A percentile compares a stretch with the other conserved stretches of the same genome.
Evolutionary conservation across 768 basidiomycete species (phyloP).

Genomic region (Tephrocybe sp.): DNA sequence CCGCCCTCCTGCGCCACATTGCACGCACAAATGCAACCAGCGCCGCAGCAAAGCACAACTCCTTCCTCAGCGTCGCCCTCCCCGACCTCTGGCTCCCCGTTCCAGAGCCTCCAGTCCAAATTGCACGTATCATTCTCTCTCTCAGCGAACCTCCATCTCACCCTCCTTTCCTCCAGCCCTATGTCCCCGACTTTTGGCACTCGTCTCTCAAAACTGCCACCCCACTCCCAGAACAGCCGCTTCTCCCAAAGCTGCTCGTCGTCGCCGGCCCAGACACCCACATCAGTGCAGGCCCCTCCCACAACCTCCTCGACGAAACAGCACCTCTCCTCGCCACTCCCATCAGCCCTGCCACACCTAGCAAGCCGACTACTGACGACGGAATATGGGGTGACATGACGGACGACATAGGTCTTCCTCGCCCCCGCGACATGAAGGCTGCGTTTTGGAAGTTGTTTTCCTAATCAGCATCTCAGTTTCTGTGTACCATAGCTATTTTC

Average conservation of each 20-base stretch:
- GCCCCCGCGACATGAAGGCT: slow-evolving; percentile 28
- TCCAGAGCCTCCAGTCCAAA: slow-evolving; percentile 46
- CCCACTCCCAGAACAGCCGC: slow-evolving; percentile 21
- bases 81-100: slow-evolving; percentile 51
- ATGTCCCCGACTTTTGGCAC: slow-evolving; percentile 44
- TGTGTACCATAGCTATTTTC: too few relatives aligned
- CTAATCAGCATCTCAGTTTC: too few relatives aligned
- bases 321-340: slow-evolving; percentile 16
- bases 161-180: slow-evolving; percentile 32
- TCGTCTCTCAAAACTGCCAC: slow-evolving; percentile 24
- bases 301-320: slow-evolving; percentile 29
- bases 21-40: too few relatives aligned
- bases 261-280: slow-evolving; percentile 39
- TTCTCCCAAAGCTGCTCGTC: slow-evolving; percentile 42
- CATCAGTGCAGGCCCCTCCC: slow-evolving; percentile 35
- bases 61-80: slow-evolving; percentile 49
- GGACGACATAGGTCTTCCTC: slow-evolving; percentile 44
- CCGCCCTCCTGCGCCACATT: slow-evolving; percentile 26
- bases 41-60: too few relatives aligned
- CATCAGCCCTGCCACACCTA: slow-evolving; percentile 9
- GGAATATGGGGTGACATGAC: slow-evolving; percentile 44
- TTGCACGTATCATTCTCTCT: slow-evolving; percentile 43
- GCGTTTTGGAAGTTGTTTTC: slow-evolving; percentile 31
- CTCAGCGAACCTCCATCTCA: slow-evolving; percentile 8
- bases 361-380: slow-evolving; percentile 19